Evolutionary conservation across 306 rosid genomes (phyloP).

Genomic region (Bauhinia variegata): DNA sequence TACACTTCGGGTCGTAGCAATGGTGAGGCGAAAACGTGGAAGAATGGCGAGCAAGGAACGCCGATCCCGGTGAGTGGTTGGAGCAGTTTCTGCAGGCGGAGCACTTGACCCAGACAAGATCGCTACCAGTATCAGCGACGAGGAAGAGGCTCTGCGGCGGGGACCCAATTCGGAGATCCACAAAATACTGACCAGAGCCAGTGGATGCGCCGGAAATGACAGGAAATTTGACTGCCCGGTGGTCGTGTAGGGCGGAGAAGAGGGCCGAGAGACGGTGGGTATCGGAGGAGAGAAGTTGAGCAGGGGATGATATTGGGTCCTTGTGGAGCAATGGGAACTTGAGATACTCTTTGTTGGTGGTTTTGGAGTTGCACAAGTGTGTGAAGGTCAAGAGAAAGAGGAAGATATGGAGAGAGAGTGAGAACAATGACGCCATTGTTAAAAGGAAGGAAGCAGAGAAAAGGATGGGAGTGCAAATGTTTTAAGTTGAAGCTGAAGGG

Average conservation of each 20-base stretch:
- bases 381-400: slow-evolving; percentile 26
- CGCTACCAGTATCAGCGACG: slow-evolving; percentile 79
- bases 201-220: slow-evolving; percentile 68
- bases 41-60: slow-evolving; percentile 69
- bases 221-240: slow-evolving; percentile 39
- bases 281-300: slow-evolving; percentile 54
- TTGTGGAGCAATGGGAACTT: slow-evolving; percentile 58
- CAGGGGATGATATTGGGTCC: slow-evolving; percentile 42
- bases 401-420: slow-evolving; percentile 10
- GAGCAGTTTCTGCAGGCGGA: slow-evolving; percentile 63
- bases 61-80: slow-evolving; percentile 41
- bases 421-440: slow-evolving; percentile 39
- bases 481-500: not conserved
- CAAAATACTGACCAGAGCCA: slow-evolving; percentile 84
- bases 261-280: slow-evolving; percentile 60
- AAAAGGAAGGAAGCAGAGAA: not conserved
- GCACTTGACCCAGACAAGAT: slow-evolving; percentile 79
- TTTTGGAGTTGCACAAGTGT: slow-evolving; percentile 24
- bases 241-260: slow-evolving; percentile 37
- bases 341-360: slow-evolving; percentile 30
- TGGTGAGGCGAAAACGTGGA: slow-evolving; percentile 61
- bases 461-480: not conserved
- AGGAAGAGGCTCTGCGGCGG: slow-evolving; percentile 76
- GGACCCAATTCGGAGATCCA: slow-evolving; percentile 58
- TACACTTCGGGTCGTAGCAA: slow-evolving; percentile 60